Evolutionary conservation across 495 filamentous ascomycete genomes (phyloP).

Genomic region (Tuber melanosporum): DNA sequence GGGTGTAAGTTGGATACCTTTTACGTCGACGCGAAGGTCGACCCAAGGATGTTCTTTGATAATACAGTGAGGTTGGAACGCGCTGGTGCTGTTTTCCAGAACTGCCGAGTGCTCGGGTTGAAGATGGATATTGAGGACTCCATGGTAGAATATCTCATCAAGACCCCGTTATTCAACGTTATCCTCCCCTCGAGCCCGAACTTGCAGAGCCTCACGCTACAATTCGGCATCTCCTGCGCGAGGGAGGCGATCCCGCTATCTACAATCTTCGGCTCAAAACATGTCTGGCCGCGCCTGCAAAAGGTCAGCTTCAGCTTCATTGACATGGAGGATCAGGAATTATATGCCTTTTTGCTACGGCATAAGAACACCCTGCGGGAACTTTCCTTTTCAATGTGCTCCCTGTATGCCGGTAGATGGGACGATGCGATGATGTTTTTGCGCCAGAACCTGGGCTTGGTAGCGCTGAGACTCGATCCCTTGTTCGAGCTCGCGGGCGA

Average conservation of each 20-base stretch:
- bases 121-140: slow-evolving; percentile 22
- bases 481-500: background rate
- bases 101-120: slow-evolving; percentile 15
- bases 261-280: slow-evolving; percentile 12
- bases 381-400: slow-evolving; percentile 14
- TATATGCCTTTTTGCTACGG: slow-evolving; percentile 10
- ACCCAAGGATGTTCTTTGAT: slow-evolving; percentile 19
- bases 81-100: slow-evolving; percentile 2
- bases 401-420: slow-evolving; percentile 16
- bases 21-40: slow-evolving; percentile 14
- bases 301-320: slow-evolving; percentile 24
- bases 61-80: slow-evolving; percentile 9
- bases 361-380: slow-evolving; percentile 16
- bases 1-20: slow-evolving; percentile 20
- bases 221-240: slow-evolving; percentile 15
- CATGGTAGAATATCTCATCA: slow-evolving; percentile 9
- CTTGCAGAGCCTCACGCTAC: slow-evolving; percentile 12
- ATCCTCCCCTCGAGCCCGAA: slow-evolving; percentile 16
- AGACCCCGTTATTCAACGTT: slow-evolving; percentile 14
- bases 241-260: slow-evolving; percentile 13
- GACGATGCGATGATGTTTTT: slow-evolving; percentile 12
- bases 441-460: slow-evolving; percentile 13
- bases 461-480: slow-evolving; percentile 4
- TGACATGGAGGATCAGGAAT: slow-evolving; percentile 21
- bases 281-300: slow-evolving; percentile 13